Conservation (phyloP, 768 basidiomycete genomes). For the Xerocomus brunneocitrinus region DNA sequence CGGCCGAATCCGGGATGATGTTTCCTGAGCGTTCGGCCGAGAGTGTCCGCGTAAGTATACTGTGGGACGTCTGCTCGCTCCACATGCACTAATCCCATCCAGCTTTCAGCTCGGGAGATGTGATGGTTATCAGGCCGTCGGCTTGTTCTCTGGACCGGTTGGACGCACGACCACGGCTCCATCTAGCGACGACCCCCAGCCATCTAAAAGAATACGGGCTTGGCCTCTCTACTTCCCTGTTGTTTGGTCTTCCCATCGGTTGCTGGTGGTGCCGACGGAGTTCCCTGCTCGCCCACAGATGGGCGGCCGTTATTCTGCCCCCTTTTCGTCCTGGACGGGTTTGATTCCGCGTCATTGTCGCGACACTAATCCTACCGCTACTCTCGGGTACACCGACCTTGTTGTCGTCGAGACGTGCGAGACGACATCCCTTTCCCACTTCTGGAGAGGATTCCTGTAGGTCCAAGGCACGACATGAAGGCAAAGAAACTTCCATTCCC, state of each 20-base stretch:
- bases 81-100: not conserved
- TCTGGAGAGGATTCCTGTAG: not conserved
- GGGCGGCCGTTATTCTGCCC: not conserved
- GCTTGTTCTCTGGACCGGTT: not conserved
- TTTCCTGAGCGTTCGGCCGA: not conserved
- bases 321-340: not conserved
- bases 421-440: not conserved
- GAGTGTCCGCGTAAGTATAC: not conserved
- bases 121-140: not conserved
- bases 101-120: not conserved
- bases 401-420: not conserved
- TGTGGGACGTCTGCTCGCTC: not conserved
- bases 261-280: not conserved
- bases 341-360: not conserved
- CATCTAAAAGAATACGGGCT: not conserved
- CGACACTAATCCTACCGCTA: not conserved
- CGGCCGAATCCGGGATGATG: not conserved
- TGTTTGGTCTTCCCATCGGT: not conserved
- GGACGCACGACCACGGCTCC: not conserved
- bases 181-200: not conserved
- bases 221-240: not conserved
- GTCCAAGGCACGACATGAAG: not conserved
- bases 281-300: not conserved
- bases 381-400: too few species aligned
- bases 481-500: constrained; percentile 2